Evolutionary conservation across 2,329 filamentous ascomycete genomes (phyloP).

Genomic region (Lachnellula occidentalis): DNA sequence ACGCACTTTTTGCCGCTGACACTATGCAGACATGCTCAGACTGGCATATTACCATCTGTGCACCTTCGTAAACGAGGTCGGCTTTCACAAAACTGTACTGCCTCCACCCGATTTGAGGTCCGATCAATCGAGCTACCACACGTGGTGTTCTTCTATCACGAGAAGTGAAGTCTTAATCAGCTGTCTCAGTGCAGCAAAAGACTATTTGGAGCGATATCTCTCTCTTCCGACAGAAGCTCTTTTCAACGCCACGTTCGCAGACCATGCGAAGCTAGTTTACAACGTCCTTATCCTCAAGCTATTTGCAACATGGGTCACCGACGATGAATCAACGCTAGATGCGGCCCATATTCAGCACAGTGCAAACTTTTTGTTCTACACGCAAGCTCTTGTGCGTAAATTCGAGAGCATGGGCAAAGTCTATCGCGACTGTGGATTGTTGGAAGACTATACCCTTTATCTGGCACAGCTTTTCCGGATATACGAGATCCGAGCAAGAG

Average conservation of each 20-base stretch:
- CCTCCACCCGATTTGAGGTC: not conserved
- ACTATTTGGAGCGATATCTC: not conserved
- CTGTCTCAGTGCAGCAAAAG: slow-evolving; percentile 1
- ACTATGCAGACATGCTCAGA: not conserved
- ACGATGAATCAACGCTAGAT: not conserved
- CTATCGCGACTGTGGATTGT: not conserved
- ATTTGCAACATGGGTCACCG: not conserved
- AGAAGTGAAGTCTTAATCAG: not conserved
- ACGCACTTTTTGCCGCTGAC: not conserved
- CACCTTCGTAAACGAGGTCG: slow-evolving; percentile 10
- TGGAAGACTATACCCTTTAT: not conserved
- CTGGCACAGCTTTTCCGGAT: not conserved
- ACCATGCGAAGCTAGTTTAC: slow-evolving; percentile 1
- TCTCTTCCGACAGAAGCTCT: not conserved
- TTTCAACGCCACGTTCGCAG: not conserved
- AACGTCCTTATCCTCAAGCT: slow-evolving; percentile 1
- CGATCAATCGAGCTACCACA: not conserved
- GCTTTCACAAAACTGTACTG: slow-evolving; percentile 8
- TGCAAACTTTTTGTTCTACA: slow-evolving; percentile 1
- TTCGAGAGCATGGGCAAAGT: not conserved
- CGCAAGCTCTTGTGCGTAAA: not conserved
- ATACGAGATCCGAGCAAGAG: not conserved
- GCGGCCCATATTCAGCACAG: not conserved
- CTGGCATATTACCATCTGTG: slow-evolving; percentile 1
- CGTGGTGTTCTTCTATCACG: not conserved